Conservation (phyloP, 2,329 filamentous ascomycete genomes). For the Fusarium scirpi region DNA sequence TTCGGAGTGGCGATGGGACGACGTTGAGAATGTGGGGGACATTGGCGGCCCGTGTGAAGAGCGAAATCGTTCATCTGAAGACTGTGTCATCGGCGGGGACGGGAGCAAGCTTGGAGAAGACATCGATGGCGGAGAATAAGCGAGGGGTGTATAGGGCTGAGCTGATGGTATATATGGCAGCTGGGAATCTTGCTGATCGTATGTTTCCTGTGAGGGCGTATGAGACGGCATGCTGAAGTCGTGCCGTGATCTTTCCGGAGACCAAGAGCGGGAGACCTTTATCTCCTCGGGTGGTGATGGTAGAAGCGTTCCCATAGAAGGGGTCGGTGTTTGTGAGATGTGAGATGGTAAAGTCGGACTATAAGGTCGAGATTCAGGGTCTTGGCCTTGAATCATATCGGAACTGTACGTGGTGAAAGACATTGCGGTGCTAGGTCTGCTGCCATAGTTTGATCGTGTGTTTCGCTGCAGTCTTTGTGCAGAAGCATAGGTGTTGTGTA, state of each 20-base stretch:
- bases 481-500: slow-evolving; percentile 1
- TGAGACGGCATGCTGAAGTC: neutral
- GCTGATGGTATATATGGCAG: slow-evolving; percentile 41
- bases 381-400: slow-evolving; percentile 28
- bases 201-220: slow-evolving; percentile 5
- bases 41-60: slow-evolving; percentile 18
- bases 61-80: slow-evolving; percentile 15
- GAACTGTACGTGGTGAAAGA: slow-evolving; percentile 43
- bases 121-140: slow-evolving; percentile 35
- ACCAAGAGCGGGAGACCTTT: neutral
- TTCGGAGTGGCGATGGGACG: slow-evolving; percentile 1
- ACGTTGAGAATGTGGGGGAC: slow-evolving; percentile 16
- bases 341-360: slow-evolving; percentile 18
- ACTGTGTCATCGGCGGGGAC: slow-evolving; percentile 42
- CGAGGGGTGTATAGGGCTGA: slow-evolving; percentile 36
- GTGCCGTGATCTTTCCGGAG: neutral
- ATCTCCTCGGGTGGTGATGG: slow-evolving; percentile 33
- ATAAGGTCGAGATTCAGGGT: slow-evolving; percentile 14
- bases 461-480: slow-evolving; percentile 13
- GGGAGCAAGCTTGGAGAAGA: slow-evolving; percentile 37
- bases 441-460: slow-evolving; percentile 5
- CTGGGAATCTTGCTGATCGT: slow-evolving; percentile 14
- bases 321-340: slow-evolving; percentile 32
- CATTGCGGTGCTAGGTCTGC: slow-evolving; percentile 31
- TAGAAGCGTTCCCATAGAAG: slow-evolving; percentile 15